phyloP scores from a whole-genome alignment of 1,284 basidiomycete species.

The Rhizoctonia solani region DNA sequence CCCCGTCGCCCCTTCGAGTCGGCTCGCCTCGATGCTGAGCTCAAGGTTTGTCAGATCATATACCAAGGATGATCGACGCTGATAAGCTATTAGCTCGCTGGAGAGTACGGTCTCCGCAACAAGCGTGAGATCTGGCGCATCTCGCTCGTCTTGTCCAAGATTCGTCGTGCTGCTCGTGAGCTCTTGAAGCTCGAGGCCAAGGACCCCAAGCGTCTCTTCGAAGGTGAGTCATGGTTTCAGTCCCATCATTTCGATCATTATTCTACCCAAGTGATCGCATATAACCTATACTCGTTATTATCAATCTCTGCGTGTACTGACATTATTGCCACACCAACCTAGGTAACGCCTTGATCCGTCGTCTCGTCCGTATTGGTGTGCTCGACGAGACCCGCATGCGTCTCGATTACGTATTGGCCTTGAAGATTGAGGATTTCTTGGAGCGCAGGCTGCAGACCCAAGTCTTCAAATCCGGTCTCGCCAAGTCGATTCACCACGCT shows the following conservation, averaged over 20 bases:
- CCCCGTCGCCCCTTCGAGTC: constrained; percentile 97
- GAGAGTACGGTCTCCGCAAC: constrained; percentile 99
- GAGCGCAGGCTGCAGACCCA: constrained; percentile 99
- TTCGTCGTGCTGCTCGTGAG: constrained; percentile 99
- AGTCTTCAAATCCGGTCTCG: constrained; percentile 98
- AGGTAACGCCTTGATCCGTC: constrained; percentile 98
- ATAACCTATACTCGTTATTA: no score
- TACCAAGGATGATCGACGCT: no score
- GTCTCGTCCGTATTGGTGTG: constrained; percentile 99
- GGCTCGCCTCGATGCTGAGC: constrained; percentile 97
- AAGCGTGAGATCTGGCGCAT: constrained; percentile 99
- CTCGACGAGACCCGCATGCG: constrained; percentile 99
- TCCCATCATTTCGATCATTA: no score
- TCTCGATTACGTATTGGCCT: constrained; percentile 98
- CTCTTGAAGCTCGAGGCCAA: constrained; percentile 99
- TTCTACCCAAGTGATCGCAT: no score
- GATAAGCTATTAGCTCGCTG: constrained; percentile 91
- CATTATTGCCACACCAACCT: background rate
- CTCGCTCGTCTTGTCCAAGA: constrained; percentile 97
- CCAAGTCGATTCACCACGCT: constrained; percentile 98
- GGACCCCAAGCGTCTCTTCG: constrained; percentile 99
- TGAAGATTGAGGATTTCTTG: constrained; percentile 99
- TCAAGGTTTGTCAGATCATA: constrained; percentile 75
- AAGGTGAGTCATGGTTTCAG: constrained; percentile 50
- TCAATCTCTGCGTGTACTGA: background rate